Conservation (phyloP, 306 rosid genomes). For the Luffa aegyptiaca region DNA sequence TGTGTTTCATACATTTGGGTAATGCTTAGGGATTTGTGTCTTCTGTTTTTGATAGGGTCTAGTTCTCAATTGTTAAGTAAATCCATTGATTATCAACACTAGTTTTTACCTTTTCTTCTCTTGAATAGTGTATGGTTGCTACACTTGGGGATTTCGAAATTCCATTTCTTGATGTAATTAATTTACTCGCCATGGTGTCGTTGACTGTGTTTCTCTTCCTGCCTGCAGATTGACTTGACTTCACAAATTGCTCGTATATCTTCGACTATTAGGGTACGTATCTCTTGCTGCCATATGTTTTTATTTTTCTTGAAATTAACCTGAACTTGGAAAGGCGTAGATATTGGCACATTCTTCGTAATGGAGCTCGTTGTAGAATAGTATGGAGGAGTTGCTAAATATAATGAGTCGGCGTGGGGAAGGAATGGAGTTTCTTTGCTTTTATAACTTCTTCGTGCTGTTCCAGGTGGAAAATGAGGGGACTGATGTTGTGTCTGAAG, state of each 20-base stretch:
- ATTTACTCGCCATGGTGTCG: neutral
- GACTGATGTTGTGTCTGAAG: conserved; percentile 38
- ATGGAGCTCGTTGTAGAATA: neutral
- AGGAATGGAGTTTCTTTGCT: neutral
- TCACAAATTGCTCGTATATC: conserved; percentile 76
- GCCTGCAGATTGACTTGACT: conserved; percentile 75
- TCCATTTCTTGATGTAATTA: neutral
- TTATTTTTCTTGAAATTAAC: neutral
- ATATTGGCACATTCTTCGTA: neutral
- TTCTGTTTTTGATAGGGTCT: neutral
- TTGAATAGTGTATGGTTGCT: neutral
- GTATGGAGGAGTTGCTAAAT: neutral
- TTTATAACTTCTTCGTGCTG: neutral
- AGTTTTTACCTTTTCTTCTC: neutral
- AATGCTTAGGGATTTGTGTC: neutral
- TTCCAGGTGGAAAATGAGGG: conserved; percentile 77
- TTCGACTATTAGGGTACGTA: conserved; percentile 64
- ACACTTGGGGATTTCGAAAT: neutral
- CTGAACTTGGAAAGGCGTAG: neutral
- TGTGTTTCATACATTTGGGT: neutral
- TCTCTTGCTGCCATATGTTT: neutral
- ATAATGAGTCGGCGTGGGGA: neutral
- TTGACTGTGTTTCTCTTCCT: neutral
- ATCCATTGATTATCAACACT: neutral
- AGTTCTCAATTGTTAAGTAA: neutral